Base-by-base conservation (phyloP, 352 stramenopile species). In the Globisporangium solare region DNA sequence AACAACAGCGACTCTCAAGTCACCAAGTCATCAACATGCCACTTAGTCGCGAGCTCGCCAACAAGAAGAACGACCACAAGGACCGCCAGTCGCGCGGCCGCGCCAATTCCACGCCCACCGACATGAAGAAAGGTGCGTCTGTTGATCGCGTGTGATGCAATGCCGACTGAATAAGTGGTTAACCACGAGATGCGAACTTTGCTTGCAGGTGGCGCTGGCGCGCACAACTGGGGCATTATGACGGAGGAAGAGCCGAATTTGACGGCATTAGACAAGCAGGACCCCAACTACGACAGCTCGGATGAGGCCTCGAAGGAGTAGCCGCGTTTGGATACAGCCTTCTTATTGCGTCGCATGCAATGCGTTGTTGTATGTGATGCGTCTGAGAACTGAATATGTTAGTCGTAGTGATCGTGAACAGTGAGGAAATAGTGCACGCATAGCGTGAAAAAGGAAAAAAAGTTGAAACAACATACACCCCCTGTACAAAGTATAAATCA, bases 31-130 rank as follows among this genome's bases (percentile, higher is more conserved):
- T 40, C 37, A 42, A 42, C 17, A 93, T 94, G 84, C 77, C 84
- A 40, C 69, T 85, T 56, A 92, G 81, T 67, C 84, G 81, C 45
- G 79, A 92, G 58, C 71, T 92, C 49, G 51, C 68, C 47, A 90
- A 84, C 70, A 92, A 92, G 69, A 92, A 88, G 70, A 89, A 88
- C 66, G 75, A 84, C 61, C 62, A 80, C 55, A 92, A 92, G 76
- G 79, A 94, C 63, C 84, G 79, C 31, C 81, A 91, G 31, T 90
- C 82, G 48, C 75, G 81, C n/a, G 84, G 81, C 2, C 76, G 64
- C 14, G 56, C 56, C 20, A 50, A 50, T 10, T 62, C 56, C 10
- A 52, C 54, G 11, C 54, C 54, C 1, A 61, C 54, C 4, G 32
- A 47, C 37, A n/a, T 52, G 58, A 53, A 63, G 22, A 41, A 40